phyloP scores from a whole-genome alignment of 2,329 filamentous ascomycete species.

The Talaromyces sp. region DNA sequence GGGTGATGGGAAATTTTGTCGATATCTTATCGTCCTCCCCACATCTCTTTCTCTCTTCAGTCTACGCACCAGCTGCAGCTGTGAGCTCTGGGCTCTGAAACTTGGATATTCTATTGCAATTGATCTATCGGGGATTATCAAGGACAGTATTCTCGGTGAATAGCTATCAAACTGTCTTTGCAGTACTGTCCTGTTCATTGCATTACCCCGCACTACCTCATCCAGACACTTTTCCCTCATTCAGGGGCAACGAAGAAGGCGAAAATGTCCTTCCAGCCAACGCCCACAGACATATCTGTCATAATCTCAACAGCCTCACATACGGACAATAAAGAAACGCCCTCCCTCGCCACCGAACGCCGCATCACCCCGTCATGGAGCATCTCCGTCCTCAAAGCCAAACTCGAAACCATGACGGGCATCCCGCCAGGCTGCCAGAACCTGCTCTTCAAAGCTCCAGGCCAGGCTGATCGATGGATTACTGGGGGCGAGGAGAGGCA shows the following conservation, averaged over 20 bases:
- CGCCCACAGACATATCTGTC: constrained; percentile 36
- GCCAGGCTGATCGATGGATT: constrained; percentile 56
- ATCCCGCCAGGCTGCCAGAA: constrained; percentile 76
- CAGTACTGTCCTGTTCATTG: not conserved
- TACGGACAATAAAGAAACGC: constrained; percentile 18
- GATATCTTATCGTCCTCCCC: not conserved
- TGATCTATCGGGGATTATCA: not conserved
- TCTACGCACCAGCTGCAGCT: too few species aligned
- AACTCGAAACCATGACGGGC: constrained; percentile 89
- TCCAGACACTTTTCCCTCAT: too few species aligned
- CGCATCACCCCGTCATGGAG: constrained; percentile 91
- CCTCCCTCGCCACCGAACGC: constrained; percentile 66
- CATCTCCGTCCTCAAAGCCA: constrained; percentile 74
- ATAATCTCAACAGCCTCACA: constrained; percentile 28
- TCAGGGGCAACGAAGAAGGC: too few species aligned
- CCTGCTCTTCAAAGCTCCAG: constrained; percentile 65
- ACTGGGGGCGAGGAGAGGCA: constrained; percentile 65
- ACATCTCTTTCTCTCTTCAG: not conserved
- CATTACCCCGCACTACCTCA: not conserved
- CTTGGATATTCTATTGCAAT: not conserved
- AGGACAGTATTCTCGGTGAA: not conserved
- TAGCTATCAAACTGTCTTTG: not conserved
- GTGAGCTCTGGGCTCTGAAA: too few species aligned
- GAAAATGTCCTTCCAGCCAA: constrained; percentile 24
- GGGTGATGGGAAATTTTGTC: not conserved